Percentiles rank a stretch among this genome's conserved stretches.
These are phyloP conservation scores for Loxodes magnus DNA, from an alignment of 73 alveolate genomes.

Conservation along the genomic window DNA sequence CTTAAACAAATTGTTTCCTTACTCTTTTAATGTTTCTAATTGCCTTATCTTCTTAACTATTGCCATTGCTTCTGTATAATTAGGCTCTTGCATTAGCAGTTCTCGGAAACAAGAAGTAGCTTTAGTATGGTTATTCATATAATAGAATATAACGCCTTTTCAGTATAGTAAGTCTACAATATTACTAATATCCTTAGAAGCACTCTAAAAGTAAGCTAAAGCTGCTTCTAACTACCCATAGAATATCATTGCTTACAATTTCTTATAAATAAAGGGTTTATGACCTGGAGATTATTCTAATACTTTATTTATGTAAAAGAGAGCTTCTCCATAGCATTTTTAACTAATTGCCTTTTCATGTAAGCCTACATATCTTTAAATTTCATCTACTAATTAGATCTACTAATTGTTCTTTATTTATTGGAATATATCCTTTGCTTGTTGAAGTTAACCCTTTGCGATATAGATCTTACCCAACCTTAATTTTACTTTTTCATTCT, in stretches of 20 bases:
- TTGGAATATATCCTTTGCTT: no score
- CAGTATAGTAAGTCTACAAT: background rate
- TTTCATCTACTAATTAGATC: no score
- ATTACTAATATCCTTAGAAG: no score
- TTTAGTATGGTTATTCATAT: slow-evolving; percentile 15
- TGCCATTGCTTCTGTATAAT: slow-evolving; percentile 14
- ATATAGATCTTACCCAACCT: no score
- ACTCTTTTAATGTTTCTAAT: slow-evolving; percentile 56
- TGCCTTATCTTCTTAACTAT: slow-evolving; percentile 37
- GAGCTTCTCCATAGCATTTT: background rate
- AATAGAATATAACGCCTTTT: background rate
- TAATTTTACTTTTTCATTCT: no score
- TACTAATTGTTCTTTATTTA: no score
- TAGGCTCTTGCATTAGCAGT: slow-evolving; percentile 58
- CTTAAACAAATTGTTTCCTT: slow-evolving; percentile 64
- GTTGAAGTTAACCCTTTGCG: no score
- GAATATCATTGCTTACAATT: background rate
- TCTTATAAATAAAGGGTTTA: background rate
- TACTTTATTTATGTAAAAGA: background rate
- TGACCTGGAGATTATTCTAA: background rate
- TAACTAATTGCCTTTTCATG: no score
- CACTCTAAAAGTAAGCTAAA: background rate
- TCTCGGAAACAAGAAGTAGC: slow-evolving; percentile 43
- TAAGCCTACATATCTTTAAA: no score
- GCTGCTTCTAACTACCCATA: background rate